Base-by-base conservation (phyloP, 2,329 filamentous ascomycete genomes). In the Colletotrichum lindemuthianum region DNA sequence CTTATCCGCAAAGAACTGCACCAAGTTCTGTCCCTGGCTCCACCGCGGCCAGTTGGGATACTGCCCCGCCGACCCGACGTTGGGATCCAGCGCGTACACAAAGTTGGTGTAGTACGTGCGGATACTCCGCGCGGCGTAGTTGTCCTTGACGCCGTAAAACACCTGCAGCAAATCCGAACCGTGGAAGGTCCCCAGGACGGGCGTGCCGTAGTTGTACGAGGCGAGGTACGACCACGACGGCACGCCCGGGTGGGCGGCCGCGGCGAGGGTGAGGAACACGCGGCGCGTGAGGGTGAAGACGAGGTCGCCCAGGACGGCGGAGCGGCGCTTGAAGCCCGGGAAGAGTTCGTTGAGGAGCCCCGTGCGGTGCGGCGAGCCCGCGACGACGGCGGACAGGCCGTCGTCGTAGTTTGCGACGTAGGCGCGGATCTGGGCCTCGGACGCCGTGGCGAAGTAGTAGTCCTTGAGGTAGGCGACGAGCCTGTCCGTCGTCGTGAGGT, bases 141-240 rank as follows among this genome's bases (percentile, higher is more conserved):
- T 58, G 76, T 70, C 24, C 74, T 74, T 0, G 76, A 77, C 11
- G 74, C 72, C 63, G 76, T 76, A 1, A 70, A 92, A 92, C 0
- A 91, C 84, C 72, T 91, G 86, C 4, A 92, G 69, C 1, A 94
- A 69, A 69, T 95, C 92, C 1, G 84, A 87, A 11, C 77, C 90
- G 74, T 96, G 92, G 76, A 92, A 91, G 0, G 91, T 95, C 13
- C 92, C 92, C 0, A 96, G 75, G 54, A 94, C 77, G 0, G 92
- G 89, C 0, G 88, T 90, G 10, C 89, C 89, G 72, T 90, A 87
- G 78, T 90, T 76, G 77, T 94, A 95, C 0, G 87, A 89, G 0
- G 89, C 78, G 1, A 96, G 83, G 76, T 93, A 96, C 0, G 89
- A 92, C 91, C 91, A 96, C 1, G 81, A 79, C 0, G 88, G 87